Evolutionary conservation across 768 basidiomycete species (phyloP), one percentile per base, ranked within the genome.

Genomic region (Gloeostereum incarnatum): DNA sequence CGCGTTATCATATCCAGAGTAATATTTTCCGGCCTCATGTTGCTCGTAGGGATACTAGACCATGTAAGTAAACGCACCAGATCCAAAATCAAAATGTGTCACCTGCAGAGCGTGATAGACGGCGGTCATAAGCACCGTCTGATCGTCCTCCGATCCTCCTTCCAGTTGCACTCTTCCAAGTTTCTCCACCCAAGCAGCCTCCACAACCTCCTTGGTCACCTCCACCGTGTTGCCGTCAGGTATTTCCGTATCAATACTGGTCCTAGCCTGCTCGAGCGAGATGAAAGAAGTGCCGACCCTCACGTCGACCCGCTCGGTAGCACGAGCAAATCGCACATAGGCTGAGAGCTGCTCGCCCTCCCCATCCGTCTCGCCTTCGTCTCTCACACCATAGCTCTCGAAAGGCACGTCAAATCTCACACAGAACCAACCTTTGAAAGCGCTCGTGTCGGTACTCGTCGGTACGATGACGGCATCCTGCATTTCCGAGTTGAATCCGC

Each of bases 41-140:
- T 82, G 73, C 50, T 88, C 84, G 47, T 79, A 81, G 0, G 87
- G 87, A 45, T 85, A 88, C 75, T 88, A 38, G 18, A 46, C 35
- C 3, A 9, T 8, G 19, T 19, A 6, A 21, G 43, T 29, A 30
- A 47, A 6, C 33, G 24, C 24, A 14, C 18, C 2, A 27, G 5
- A 31, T 10, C 24, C 19, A 11, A 10, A 19, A 1, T 27, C 6
- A 13, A 5, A 22, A 38, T 3, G 30, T 25, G 45, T 7, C 26
- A 75, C 76, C 59, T 78, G 77, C 3, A 81, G 57, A 0, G 77
- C 66, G 54, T 78, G 80, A 37, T 71, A 79, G 5, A 82, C 63
- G 0, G 66, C 73, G 0, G 83, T 83, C 53, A 77, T 81, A 41
- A 76, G 75, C 0, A 65, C 51, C 21, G 65, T 56, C 42, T 66